Percentiles rank a stretch among this genome's conserved stretches.
Evolutionary conservation across 129 eudicot species (phyloP).

Genomic region (Centrapalus pauciflorus): DNA sequence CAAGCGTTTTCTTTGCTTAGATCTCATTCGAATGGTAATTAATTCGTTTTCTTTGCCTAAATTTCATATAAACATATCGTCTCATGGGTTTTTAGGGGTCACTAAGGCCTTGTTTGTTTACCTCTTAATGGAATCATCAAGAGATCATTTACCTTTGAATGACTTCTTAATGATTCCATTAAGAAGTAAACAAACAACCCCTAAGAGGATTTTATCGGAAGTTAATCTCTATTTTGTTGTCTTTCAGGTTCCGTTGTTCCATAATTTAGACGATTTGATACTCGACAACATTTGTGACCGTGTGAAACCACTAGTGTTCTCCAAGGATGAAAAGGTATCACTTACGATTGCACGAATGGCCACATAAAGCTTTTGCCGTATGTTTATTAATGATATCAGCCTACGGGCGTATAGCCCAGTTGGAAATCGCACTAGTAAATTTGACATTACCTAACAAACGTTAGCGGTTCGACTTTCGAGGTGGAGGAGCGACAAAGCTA

Average conservation of each 20-base stretch:
- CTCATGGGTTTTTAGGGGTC: too few species aligned
- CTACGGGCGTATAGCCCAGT: too few species aligned
- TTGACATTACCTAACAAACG: too few species aligned
- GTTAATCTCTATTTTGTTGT: background rate
- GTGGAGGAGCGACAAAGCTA: too few species aligned
- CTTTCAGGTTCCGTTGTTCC: conserved; percentile 79
- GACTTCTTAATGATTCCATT: too few species aligned
- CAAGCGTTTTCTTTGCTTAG: conserved; percentile 80
- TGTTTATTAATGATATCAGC: background rate
- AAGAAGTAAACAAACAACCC: too few species aligned
- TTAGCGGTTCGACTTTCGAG: too few species aligned
- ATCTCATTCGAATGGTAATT: conserved; percentile 74
- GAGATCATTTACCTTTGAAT: too few species aligned
- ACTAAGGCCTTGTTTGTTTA: too few species aligned
- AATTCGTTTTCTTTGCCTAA: background rate
- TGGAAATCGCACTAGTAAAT: too few species aligned
- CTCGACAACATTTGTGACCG: conserved; percentile 95
- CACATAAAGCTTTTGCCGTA: background rate
- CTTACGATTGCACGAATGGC: background rate
- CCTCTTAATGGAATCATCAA: too few species aligned
- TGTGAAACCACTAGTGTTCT: conserved; percentile 72
- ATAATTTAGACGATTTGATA: conserved; percentile 77
- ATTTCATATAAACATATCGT: background rate
- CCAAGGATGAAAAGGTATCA: conserved; percentile 87
- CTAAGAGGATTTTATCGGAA: background rate